These are phyloP conservation scores for Murraya paniculata DNA, from an alignment of 345 rosid species.

Conservation along the genomic window DNA sequence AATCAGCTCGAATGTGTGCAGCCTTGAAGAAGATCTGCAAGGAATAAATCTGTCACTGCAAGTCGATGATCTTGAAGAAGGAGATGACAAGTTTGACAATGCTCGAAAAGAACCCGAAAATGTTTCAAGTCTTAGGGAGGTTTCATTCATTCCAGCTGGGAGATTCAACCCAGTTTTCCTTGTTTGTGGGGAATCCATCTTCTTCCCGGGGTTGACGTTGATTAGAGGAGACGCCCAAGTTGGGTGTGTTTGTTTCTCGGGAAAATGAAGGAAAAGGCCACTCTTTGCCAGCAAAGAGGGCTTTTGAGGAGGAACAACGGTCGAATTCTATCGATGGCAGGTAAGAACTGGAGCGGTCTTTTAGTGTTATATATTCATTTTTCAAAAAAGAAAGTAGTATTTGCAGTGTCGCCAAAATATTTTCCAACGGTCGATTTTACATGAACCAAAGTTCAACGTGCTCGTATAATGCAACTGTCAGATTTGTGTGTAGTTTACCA, in stretches of 20 bases:
- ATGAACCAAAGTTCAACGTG: background rate
- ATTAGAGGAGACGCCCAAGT: too few species aligned
- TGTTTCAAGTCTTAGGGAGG: conserved; percentile 63
- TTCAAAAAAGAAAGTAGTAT: background rate
- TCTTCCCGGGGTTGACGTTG: conserved; percentile 1
- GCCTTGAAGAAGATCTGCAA: conserved; percentile 91
- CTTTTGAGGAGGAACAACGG: conserved; percentile 37
- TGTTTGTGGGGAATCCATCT: conserved; percentile 64
- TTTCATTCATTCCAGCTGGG: conserved; percentile 81
- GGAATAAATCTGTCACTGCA: conserved; percentile 97
- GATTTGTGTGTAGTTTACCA: background rate
- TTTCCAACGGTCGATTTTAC: conserved; percentile 24
- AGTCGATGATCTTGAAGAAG: conserved; percentile 47
- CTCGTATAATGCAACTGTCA: background rate
- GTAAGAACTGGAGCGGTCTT: conserved; percentile 15
- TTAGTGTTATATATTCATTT: background rate
- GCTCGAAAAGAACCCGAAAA: conserved; percentile 59
- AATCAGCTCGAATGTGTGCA: conserved; percentile 76
- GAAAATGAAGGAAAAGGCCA: conserved; percentile 22
- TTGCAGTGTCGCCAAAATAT: background rate
- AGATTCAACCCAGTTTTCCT: conserved; percentile 77
- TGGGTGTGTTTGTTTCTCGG: background rate
- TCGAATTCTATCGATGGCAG: conserved; percentile 29
- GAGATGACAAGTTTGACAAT: conserved; percentile 71
- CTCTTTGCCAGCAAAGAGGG: conserved; percentile 23